phyloP scores from a whole-genome alignment of 2,329 filamentous ascomycete genomes.

The Xylariaceae sp. region DNA sequence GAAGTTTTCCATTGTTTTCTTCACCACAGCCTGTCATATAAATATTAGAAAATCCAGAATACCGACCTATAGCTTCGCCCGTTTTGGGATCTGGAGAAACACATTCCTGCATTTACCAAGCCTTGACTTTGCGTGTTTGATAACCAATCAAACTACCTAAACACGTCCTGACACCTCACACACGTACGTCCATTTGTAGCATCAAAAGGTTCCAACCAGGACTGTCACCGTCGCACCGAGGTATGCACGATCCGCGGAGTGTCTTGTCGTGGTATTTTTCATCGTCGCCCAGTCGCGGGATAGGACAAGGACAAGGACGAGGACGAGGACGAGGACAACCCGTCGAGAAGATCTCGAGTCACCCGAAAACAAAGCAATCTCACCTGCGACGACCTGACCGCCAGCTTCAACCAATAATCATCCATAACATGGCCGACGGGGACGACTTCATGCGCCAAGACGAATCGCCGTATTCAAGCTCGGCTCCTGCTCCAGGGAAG shows the following conservation, averaged over 20 bases:
- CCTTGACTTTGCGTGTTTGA: constrained; percentile 13
- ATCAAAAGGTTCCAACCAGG: constrained; percentile 9
- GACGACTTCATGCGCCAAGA: constrained; percentile 18
- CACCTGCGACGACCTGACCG: constrained; percentile 6
- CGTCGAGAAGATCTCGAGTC: constrained; percentile 12
- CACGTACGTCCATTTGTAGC: constrained; percentile 18
- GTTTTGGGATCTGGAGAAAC: constrained; percentile 4
- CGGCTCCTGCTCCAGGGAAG: constrained; percentile 16
- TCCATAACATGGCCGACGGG: constrained; percentile 24
- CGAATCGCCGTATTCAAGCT: constrained; percentile 12
- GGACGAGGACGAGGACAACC: background rate
- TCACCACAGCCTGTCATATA: background rate
- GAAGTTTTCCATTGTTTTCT: background rate
- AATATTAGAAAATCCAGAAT: background rate
- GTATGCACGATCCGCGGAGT: constrained; percentile 24
- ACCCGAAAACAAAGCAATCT: background rate
- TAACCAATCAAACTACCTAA: constrained; percentile 19
- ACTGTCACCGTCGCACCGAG: constrained; percentile 12
- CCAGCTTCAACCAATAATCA: constrained; percentile 7
- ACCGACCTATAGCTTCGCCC: background rate
- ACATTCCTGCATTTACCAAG: constrained; percentile 4
- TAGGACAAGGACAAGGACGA: background rate
- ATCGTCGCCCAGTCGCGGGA: constrained; percentile 10
- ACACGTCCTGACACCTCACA: constrained; percentile 17
- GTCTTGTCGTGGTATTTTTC: constrained; percentile 12